A percentile compares a stretch with the other conserved stretches of the same genome.
Evolutionary conservation across 2,329 filamentous ascomycete genomes (phyloP).

Genomic region (Periconia sp.): DNA sequence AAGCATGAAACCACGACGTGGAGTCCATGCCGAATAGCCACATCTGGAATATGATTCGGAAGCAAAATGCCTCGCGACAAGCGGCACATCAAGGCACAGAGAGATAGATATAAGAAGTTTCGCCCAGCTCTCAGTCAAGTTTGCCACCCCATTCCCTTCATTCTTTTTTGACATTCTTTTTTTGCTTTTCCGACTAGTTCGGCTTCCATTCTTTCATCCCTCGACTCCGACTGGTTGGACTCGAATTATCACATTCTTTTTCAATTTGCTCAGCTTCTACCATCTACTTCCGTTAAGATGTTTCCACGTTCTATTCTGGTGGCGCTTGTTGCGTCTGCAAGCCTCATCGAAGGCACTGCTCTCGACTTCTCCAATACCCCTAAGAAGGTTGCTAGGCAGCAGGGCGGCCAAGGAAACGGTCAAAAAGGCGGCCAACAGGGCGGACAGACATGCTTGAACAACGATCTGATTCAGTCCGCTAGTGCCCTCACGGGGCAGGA

Average conservation of each 20-base stretch:
- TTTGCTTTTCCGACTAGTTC: not conserved
- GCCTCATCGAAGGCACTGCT: constrained; percentile 1
- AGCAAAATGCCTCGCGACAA: not conserved
- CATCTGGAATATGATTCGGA: not conserved
- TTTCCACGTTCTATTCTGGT: not conserved
- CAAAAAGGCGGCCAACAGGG: constrained; percentile 15
- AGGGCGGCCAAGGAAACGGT: constrained; percentile 6
- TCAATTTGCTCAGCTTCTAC: not conserved
- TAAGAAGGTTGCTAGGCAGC: not conserved
- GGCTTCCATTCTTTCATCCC: not conserved
- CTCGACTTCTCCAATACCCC: not conserved
- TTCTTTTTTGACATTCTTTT: not conserved
- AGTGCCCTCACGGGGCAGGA: constrained; percentile 16
- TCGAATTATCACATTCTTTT: not conserved
- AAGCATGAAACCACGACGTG: not conserved
- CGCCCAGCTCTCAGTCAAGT: not conserved
- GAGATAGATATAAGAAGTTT: not conserved
- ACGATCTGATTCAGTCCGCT: constrained; percentile 15
- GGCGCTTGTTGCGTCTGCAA: not conserved
- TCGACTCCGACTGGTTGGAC: not conserved
- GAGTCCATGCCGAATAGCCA: not conserved
- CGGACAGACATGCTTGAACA: constrained; percentile 20
- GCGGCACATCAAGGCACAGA: not conserved
- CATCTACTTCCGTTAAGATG: not conserved
- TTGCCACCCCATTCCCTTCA: not conserved